These are phyloP conservation scores for Cardiosporidium cionae DNA, from an alignment of 169 alveolate genomes.

Conservation along the genomic window DNA sequence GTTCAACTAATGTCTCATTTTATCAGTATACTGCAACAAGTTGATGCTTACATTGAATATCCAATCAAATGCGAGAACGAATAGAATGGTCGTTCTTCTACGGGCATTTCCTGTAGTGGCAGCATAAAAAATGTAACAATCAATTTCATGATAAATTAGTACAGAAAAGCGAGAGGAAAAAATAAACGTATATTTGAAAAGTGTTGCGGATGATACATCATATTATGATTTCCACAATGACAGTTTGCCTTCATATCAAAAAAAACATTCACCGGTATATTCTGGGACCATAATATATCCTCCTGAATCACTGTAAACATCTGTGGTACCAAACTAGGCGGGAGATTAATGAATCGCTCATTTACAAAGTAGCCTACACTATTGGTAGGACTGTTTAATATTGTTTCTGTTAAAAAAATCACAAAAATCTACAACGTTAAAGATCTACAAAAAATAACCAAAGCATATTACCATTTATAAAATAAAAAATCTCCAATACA, in stretches of 20 bases:
- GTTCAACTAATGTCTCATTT: no score
- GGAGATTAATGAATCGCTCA: not conserved
- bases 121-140: no score
- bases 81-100: not conserved
- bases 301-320: not conserved
- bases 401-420: no score
- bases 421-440: no score
- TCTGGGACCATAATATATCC: not conserved
- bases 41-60: not conserved
- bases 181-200: not conserved
- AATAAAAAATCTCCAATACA: no score
- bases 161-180: no score
- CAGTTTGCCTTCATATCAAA: not conserved
- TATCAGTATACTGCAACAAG: no score
- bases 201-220: not conserved
- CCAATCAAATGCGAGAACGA: not conserved
- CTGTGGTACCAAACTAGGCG: not conserved
- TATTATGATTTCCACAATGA: no score
- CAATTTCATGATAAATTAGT: no score
- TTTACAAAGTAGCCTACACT: not conserved
- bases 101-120: conserved; percentile 1
- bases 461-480: no score
- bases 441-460: no score
- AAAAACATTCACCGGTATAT: not conserved
- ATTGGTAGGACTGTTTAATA: not conserved